Percentiles rank a stretch among this genome's conserved stretches.
Conservation (phyloP, 768 basidiomycete genomes). For the Asterophora lycoperdoides region DNA sequence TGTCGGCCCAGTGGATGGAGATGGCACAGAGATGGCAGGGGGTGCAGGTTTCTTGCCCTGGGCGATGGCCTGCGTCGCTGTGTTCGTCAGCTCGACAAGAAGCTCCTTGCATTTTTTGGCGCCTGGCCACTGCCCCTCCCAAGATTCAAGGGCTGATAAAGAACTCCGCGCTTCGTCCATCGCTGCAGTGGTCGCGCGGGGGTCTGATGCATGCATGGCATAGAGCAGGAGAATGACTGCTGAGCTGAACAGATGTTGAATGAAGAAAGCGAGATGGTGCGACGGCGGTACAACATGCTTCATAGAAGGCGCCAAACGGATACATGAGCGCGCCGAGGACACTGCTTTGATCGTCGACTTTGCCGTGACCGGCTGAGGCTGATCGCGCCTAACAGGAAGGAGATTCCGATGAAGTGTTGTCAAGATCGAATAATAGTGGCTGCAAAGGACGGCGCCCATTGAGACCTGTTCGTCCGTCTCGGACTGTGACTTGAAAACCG, state of each 20-base stretch:
- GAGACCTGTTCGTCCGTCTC: slow-evolving; percentile 77
- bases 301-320: slow-evolving; percentile 80
- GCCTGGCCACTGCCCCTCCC: slow-evolving; percentile 87
- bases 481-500: slow-evolving; percentile 69
- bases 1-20: slow-evolving; percentile 12
- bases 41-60: slow-evolving; percentile 25
- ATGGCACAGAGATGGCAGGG: slow-evolving; percentile 3
- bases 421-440: slow-evolving; percentile 84
- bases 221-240: slow-evolving; percentile 81
- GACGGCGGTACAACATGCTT: slow-evolving; percentile 80
- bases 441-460: slow-evolving; percentile 82
- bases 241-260: slow-evolving; percentile 86
- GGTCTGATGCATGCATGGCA: slow-evolving; percentile 78
- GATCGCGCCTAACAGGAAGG: slow-evolving; percentile 73
- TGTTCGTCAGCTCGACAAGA: slow-evolving; percentile 63
- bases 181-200: slow-evolving; percentile 59
- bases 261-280: slow-evolving; percentile 85
- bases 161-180: slow-evolving; percentile 82
- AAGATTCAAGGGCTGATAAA: slow-evolving; percentile 64
- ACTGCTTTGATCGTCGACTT: slow-evolving; percentile 79
- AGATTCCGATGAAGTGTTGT: slow-evolving; percentile 88
- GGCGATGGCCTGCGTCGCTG: slow-evolving; percentile 63
- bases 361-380: slow-evolving; percentile 58
- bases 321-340: slow-evolving; percentile 80
- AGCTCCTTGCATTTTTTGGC: slow-evolving; percentile 84